phyloP scores from a whole-genome alignment of 2,329 filamentous ascomycete genomes.

The Claviceps paspali region DNA sequence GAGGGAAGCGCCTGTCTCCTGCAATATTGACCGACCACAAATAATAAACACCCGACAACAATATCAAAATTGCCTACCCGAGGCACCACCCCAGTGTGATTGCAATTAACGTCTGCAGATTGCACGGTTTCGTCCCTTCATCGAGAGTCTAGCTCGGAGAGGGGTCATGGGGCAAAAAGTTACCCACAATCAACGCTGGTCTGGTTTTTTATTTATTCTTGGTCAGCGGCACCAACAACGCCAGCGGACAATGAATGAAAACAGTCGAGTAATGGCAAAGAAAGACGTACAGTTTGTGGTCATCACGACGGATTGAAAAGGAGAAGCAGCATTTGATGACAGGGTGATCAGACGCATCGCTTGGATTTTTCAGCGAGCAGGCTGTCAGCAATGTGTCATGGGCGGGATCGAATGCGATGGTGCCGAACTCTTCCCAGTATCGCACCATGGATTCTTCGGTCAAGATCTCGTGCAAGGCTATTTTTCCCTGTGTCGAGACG shows the following conservation, averaged over 20 bases:
- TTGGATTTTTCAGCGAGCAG: conserved; percentile 76
- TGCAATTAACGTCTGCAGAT: no score
- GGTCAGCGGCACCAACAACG: conserved; percentile 2
- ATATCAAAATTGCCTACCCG: no score
- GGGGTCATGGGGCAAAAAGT: conserved; percentile 80
- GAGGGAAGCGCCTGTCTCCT: no score
- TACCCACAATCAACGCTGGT: conserved; percentile 87
- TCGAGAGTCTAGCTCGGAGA: conserved; percentile 9
- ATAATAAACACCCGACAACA: no score
- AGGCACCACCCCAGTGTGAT: no score
- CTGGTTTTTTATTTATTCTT: conserved; percentile 27
- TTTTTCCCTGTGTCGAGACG: conserved; percentile 52
- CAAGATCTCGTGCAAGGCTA: conserved; percentile 89
- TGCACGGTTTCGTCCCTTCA: no score
- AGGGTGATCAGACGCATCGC: conserved; percentile 50
- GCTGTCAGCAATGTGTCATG: conserved; percentile 94
- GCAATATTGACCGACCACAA: no score
- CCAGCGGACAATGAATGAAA: no score
- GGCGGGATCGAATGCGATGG: conserved; percentile 85
- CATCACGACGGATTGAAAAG: conserved; percentile 87
- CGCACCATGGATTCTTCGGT: conserved; percentile 88
- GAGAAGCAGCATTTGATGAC: conserved; percentile 92
- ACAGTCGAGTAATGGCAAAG: no score
- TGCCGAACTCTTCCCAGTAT: conserved; percentile 98
- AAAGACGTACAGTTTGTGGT: conserved; percentile 83